Evolutionary conservation across 441 rosid genomes (phyloP).

Genomic region (Adansonia grandidieri): DNA sequence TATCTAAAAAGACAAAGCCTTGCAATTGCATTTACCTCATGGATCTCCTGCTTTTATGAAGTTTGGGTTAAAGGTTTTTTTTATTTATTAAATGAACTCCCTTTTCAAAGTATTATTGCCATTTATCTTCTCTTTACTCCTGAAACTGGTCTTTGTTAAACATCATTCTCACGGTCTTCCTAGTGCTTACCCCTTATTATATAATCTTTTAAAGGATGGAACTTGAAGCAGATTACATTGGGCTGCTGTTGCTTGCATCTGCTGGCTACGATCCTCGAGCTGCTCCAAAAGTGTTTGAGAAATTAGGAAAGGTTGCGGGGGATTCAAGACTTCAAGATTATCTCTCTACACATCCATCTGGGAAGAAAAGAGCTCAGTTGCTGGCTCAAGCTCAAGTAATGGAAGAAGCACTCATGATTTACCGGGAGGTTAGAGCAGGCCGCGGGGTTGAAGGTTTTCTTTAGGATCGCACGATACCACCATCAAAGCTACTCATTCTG

Average conservation of each 20-base stretch:
- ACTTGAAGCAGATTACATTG: constrained; percentile 80
- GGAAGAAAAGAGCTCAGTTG: constrained; percentile 74
- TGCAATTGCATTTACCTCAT: too few species aligned
- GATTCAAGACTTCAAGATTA: constrained; percentile 54
- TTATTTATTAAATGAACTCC: not conserved
- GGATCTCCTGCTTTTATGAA: not conserved
- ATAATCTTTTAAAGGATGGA: constrained; percentile 60
- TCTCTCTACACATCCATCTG: constrained; percentile 96
- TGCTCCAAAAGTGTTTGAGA: constrained; percentile 84
- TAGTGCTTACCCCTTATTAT: not conserved
- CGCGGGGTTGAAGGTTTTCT: constrained; percentile 82
- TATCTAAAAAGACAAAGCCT: too few species aligned
- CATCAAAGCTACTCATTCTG: not conserved
- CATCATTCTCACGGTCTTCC: not conserved
- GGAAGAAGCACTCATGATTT: constrained; percentile 82
- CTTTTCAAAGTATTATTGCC: not conserved
- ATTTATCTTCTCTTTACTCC: not conserved
- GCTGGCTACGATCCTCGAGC: constrained; percentile 92
- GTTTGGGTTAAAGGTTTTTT: not conserved
- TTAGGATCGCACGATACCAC: constrained; percentile 32
- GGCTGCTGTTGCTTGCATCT: constrained; percentile 75
- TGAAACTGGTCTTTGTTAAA: not conserved
- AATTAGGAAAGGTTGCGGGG: constrained; percentile 68
- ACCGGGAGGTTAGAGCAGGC: constrained; percentile 66
- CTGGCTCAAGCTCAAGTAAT: constrained; percentile 82